Base-by-base conservation (phyloP, 2,329 filamentous ascomycete genomes). In the Sclerotinia nivalis region DNA sequence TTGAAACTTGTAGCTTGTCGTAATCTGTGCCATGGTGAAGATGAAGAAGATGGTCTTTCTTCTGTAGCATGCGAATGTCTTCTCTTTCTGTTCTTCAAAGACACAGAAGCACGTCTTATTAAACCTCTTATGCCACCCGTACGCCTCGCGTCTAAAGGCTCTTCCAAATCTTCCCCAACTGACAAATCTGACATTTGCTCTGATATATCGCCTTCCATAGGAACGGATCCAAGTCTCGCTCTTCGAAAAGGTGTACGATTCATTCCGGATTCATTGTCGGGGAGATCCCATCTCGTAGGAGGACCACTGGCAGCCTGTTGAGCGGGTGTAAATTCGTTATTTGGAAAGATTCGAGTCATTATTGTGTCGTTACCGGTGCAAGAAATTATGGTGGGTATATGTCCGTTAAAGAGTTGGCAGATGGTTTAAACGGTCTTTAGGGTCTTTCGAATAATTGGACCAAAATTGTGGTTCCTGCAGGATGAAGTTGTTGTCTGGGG, bases 301-400 rank as follows among this genome's bases (percentile, higher is more conserved):
- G 75, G 70, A 55, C 69, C 74, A 70, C 69, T 80, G 74, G 73
- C 83, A 80, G 73, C 70, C 74, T 85, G 83, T 72, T 83, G 82
- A 66, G 76, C 73, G 31, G 81, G 77, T 55, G 81, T 79, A 82
- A 81, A 83, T 72, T 83, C 82, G 72, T 77, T 76, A 70, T 82
- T 74, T 65, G 80, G 79, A 72, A 81, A 79, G 71, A 82, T 79
- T 74, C 81, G 78, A 72, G 75, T 78, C 73, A 82, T 77, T 28
- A 25, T 72, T 54, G 66, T 34, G 66, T 34, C 28, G 54, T 25
- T 54, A 47, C 25, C 25, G 58, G 31, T 22, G 15, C 7, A 2
- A 50, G 45, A 15, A 62, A 45, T 52, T 54, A n/a, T 61, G 34
- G 43, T 49, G 59, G 43, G 43, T 61, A 40, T 22, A 61, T n/a